Conservation (phyloP, 768 basidiomycete species). For the Ephemerocybe angulata region DNA sequence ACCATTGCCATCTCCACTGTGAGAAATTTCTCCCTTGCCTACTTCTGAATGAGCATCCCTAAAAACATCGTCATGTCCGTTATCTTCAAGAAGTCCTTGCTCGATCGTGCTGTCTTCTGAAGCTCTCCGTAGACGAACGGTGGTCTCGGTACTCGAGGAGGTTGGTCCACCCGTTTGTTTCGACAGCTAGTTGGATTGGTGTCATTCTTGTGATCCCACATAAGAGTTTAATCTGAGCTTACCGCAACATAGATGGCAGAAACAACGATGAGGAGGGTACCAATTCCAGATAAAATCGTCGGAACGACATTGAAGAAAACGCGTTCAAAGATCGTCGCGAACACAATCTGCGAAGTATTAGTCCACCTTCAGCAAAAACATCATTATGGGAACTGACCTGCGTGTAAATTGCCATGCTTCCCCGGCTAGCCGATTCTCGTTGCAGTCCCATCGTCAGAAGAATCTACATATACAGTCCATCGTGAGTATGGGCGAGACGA, state of each 20-base stretch:
- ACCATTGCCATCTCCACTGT: not conserved
- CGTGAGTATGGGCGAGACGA: too few relatives aligned
- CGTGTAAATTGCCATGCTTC: slow-evolving; percentile 54
- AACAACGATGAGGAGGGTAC: slow-evolving; percentile 60
- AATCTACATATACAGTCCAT: slow-evolving; percentile 6
- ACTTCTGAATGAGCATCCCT: not conserved
- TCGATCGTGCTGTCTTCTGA: not conserved
- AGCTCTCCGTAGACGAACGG: not conserved
- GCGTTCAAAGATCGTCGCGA: slow-evolving; percentile 60
- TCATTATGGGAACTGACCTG: slow-evolving; percentile 29
- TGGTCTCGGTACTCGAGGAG: not conserved
- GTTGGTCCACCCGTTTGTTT: too few relatives aligned
- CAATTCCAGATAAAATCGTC: slow-evolving; percentile 54
- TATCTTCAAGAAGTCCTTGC: not conserved
- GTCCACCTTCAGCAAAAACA: not conserved
- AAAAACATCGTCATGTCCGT: not conserved
- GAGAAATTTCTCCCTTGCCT: too few relatives aligned
- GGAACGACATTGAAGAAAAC: slow-evolving; percentile 62
- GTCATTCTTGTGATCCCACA: too few relatives aligned
- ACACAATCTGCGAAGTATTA: slow-evolving; percentile 48
- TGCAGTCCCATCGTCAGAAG: slow-evolving; percentile 46
- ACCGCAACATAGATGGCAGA: slow-evolving; percentile 68
- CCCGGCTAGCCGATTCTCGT: slow-evolving; percentile 61
- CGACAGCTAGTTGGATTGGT: not conserved
- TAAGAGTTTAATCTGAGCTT: too few relatives aligned